Evolutionary conservation across 345 rosid genomes (phyloP), one percentile per base, ranked within the genome.

Genomic region (Citrus mangshanensis): DNA sequence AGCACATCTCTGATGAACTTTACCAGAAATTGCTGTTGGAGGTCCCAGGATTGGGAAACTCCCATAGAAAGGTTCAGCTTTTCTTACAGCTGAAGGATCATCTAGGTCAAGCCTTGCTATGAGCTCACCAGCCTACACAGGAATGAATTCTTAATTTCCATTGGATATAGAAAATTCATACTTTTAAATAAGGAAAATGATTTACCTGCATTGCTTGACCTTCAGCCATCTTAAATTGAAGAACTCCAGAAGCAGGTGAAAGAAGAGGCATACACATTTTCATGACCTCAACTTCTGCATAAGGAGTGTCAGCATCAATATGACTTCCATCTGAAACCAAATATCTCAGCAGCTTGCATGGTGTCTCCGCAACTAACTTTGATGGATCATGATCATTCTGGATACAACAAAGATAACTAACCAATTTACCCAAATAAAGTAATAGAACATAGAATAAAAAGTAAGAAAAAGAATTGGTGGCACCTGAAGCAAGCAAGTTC

Each of bases 241-340:
- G 82, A 74, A 87, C 82, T 81, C 99, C 99, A 58, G 98, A 90
- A 79, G 99, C 98, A 76, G 99, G 99, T 79, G 98, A 97, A 74
- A 97, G 98, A 81, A 97, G 99, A 78, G 99, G 99, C 99, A 97
- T 97, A 62, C 99, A 97, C 99, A 97, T 97, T 89, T 97, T 97
- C 99, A 97, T 97, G 85, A 97, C 99, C 88, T 97, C 99, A 81
- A 97, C 98, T 89, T 97, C 99, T 18, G 97, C 99, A 86, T 90
- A 97, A 18, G 99, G 99, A 30, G 83, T 77, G 82, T 97, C 99
- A 54, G 97, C 95, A 82, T 97, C 99, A 86, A 94, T 82, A 81
- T 91, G 98, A 86, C 93, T 88, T 78, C 92, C 92, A 87, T 97
- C 98, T 49, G 89, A 78, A 82, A 97, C 93, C 92, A 94, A 85